Base-by-base conservation (phyloP, 257 asterid species). In the Rhazya stricta region DNA sequence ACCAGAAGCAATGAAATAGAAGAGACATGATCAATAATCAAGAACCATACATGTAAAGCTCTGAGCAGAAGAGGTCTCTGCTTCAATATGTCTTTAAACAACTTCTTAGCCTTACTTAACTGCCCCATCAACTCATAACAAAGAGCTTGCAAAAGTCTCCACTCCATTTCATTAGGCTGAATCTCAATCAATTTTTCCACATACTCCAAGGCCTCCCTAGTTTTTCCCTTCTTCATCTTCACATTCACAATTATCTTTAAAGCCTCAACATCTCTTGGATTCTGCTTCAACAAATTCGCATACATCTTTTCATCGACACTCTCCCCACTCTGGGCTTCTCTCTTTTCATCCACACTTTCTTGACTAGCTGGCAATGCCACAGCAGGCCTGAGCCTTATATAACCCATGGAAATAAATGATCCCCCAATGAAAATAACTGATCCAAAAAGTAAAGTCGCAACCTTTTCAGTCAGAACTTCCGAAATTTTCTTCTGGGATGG, bases 141-240 rank as follows among this genome's bases (percentile, higher is more conserved):
- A 70, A 88, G 91, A 36, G 97, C 98, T 83, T 91, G 92, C 88
- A 94, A 82, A 73, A 94, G 93, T 86, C 96, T 86, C 98, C 98
- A 91, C 82, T 94, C 97, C 88, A 91, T 79, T 77, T 90, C 97
- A 69, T 76, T 83, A 46, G 96, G 96, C 82, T 90, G 88, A 79
- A 89, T 58, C 19, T 89, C 83, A 71, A 94, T 88, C 88, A 91
- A 72, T 79, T 54, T 90, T 84, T 89, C 97, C 79, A 91, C 97
- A 77, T 82, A 86, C 83, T 77, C 82, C 80, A 89, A 88, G 41
- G 90, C 95, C 77, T 90, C 96, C 34, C 73, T 69, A 60, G 88
- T 78, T 83, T 88, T 94, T 73, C 97, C 97, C 60, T 76, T 88
- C 88, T 81, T 90, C 95, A 94, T 91, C 86, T 88, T 90, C 86